Base-by-base conservation (phyloP, 805 yeast genomes). In the Lachancea fermentati region DNA sequence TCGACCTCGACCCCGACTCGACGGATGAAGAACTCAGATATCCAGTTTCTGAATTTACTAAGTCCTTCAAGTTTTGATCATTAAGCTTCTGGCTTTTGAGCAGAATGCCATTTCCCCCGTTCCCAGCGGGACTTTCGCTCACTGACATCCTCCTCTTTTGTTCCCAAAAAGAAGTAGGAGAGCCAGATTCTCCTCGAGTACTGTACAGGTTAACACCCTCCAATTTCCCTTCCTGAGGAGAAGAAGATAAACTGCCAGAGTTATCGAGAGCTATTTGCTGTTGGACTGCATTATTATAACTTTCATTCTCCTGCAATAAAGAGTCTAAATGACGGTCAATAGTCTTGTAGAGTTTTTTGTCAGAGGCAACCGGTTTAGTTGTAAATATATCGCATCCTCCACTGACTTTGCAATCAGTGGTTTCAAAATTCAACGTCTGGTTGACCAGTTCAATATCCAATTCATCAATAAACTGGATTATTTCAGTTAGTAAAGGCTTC, bases 311-410 rank as follows among this genome's bases (percentile, higher is more conserved):
- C 41, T 66, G 69, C 18, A 70, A 54, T 18, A 71, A 60, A 7
- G 71, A 60, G 45, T 81, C 84, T 43, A 86, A 71, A 54, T 85
- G 91, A 50, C 81, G 78, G 58, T 88, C 97, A 32, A 93, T 79
- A 0, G 89, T 79, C 61, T 87, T 86, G 68, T 85, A 87, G 19
- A 91, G 73, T 62, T 89, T 89, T 51, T 88, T 75, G 62, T 93
- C 98, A 1, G 91, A 74, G 1, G 93, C 86, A 17, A 89, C 86
- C 1, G 96, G 88, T 55, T 91, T 93, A 2, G 98, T 93, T 1
- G 97, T 85, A 57, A 87, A 93, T 36, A 93, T 72, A 57, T 93
- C 98, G 58, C 96, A 81, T 18, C 95, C 88, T 9, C 97, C 97
- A 41, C 76, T 75, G 30, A 93, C 78, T 50, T 74, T 81, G 54